These are phyloP conservation scores for Lasiosphaeria hispida DNA, from an alignment of 495 filamentous ascomycete species.

Conservation along the genomic window DNA sequence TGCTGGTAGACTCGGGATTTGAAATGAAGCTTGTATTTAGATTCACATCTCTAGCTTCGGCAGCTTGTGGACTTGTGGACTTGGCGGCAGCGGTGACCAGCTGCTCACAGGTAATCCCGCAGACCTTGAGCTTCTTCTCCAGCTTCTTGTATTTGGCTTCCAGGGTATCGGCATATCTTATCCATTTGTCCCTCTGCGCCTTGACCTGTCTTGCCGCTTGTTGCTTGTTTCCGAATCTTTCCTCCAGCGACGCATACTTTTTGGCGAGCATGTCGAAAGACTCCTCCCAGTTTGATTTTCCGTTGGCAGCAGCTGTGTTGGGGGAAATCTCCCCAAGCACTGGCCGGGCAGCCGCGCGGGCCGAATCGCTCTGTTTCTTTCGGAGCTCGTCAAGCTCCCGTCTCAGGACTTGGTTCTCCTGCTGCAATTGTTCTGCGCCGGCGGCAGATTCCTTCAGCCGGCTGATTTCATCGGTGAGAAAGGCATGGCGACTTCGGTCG, in stretches of 20 bases:
- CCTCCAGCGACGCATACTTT: constrained; percentile 24
- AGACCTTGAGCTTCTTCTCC: constrained; percentile 21
- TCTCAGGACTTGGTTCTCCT: constrained; percentile 36
- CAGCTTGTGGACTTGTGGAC: not conserved
- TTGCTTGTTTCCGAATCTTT: constrained; percentile 19
- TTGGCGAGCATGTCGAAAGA: constrained; percentile 30
- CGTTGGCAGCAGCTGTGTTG: constrained; percentile 15
- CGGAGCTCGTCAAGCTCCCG: constrained; percentile 33
- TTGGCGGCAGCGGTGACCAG: not conserved
- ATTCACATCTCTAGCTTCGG: not conserved
- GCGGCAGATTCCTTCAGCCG: constrained; percentile 26
- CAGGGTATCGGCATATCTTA: constrained; percentile 26
- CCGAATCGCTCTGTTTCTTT: constrained; percentile 8
- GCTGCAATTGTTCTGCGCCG: constrained; percentile 26
- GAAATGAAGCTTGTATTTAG: constrained; percentile 13
- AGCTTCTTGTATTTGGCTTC: constrained; percentile 23
- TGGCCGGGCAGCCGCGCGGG: constrained; percentile 1
- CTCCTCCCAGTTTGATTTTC: constrained; percentile 13
- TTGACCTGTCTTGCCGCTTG: constrained; percentile 9
- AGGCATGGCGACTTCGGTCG: constrained; percentile 16
- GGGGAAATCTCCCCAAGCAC: constrained; percentile 22
- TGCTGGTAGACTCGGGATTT: constrained; percentile 9
- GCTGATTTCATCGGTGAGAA: constrained; percentile 29
- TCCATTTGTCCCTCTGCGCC: constrained; percentile 27
- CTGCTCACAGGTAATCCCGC: not conserved